These are phyloP conservation scores for Thozetella sp. DNA, from an alignment of 495 filamentous ascomycete species.

Conservation along the genomic window DNA sequence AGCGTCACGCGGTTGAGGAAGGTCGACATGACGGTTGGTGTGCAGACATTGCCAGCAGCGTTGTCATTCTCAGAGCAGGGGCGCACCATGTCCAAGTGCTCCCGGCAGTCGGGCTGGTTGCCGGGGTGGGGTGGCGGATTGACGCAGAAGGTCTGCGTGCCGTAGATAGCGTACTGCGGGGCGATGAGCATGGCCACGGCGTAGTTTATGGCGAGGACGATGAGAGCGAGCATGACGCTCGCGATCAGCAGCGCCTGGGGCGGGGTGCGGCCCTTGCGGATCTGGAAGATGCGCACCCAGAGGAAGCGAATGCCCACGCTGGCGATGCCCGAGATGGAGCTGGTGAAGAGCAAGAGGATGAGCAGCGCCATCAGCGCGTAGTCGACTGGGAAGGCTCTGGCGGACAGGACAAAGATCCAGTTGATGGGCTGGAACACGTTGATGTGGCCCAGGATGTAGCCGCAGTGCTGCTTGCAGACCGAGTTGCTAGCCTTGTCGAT, in stretches of 20 bases:
- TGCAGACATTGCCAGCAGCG: conserved; percentile 77
- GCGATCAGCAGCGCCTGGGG: conserved; percentile 92
- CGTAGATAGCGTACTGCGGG: conserved; percentile 93
- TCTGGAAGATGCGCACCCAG: conserved; percentile 89
- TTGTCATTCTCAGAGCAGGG: conserved; percentile 77
- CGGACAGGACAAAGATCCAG: conserved; percentile 81
- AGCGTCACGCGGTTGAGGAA: conserved; percentile 94
- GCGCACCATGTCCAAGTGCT: conserved; percentile 69
- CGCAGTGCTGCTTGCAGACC: conserved; percentile 85
- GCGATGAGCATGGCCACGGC: conserved; percentile 87
- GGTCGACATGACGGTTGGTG: conserved; percentile 83
- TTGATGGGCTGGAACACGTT: conserved; percentile 96
- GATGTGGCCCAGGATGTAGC: conserved; percentile 89
- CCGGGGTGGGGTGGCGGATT: conserved; percentile 54
- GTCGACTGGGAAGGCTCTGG: conserved; percentile 87
- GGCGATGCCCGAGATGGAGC: conserved; percentile 83
- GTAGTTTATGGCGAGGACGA: conserved; percentile 89
- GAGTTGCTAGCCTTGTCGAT: conserved; percentile 98
- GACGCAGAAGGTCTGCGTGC: conserved; percentile 91
- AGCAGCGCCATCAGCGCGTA: conserved; percentile 85
- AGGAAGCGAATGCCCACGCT: conserved; percentile 91
- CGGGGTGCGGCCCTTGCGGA: conserved; percentile 83
- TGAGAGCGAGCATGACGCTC: conserved; percentile 87
- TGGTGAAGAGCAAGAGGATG: conserved; percentile 82
- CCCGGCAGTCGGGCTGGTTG: conserved; percentile 75